phyloP scores from a whole-genome alignment of 495 filamentous ascomycete species.

The Massariosphaeria phaeospora region DNA sequence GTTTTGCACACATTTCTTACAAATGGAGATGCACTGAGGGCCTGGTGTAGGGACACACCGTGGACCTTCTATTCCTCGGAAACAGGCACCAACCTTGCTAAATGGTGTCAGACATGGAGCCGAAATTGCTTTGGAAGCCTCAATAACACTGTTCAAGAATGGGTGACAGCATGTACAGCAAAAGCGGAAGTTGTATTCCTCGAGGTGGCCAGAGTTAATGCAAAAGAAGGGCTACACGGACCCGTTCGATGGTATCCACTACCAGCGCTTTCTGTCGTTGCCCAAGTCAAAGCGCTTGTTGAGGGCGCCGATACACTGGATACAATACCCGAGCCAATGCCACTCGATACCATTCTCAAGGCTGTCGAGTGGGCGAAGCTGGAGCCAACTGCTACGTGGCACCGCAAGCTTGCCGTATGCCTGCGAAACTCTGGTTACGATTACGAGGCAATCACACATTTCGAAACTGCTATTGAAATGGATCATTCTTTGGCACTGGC shows the following conservation, averaged over 20 bases:
- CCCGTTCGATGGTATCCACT: background rate
- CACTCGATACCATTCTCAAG: background rate
- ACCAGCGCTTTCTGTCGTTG: background rate
- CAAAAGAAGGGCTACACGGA: background rate
- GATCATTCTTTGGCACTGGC: background rate
- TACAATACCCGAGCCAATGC: background rate
- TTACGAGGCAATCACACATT: background rate
- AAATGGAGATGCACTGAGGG: background rate
- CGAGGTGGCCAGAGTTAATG: background rate
- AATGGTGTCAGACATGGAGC: too few relatives aligned
- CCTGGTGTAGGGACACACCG: background rate
- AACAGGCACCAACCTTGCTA: background rate
- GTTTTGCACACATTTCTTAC: background rate
- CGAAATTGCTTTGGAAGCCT: too few relatives aligned
- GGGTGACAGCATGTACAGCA: background rate
- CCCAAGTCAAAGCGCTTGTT: background rate
- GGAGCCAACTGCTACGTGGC: background rate
- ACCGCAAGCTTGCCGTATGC: conserved; percentile 7
- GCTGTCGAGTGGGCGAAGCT: background rate
- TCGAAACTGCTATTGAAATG: background rate
- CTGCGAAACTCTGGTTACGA: background rate
- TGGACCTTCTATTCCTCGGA: background rate
- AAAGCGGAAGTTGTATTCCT: background rate
- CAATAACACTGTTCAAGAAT: background rate
- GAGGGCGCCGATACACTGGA: background rate